Evolutionary conservation across 202 grass and related monocot genomes (phyloP), one percentile per base, ranked within the genome.

Genomic region (Bolboschoenoplectus hybrid): DNA sequence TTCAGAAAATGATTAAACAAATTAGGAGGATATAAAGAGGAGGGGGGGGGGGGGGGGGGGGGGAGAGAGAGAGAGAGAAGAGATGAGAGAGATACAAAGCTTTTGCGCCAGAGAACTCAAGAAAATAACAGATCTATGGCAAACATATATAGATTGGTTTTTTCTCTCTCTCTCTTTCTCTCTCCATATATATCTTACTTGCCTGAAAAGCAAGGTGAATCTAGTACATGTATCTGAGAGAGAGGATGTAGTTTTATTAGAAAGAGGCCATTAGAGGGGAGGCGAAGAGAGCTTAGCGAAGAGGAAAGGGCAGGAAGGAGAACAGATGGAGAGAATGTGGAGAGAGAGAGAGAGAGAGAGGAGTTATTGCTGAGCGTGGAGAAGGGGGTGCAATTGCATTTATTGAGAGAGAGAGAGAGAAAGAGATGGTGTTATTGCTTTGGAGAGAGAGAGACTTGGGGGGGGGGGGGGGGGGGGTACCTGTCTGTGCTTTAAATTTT

Each of bases 331-430:
- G 91, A 92, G 91, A 93, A 95, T 87, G 89, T 87, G 87, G 26
- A 26, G 26, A 26, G 26, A 26, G 26, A 26, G 26, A 26, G 88
- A 90, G 89, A 91, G 78, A 63, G 41, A 83, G 84, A 83, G 89
- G 89, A 97, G 90, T 97, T 91, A 94, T 91, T 97, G 94, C 87
- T 60, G 58, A 75, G 89, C 85, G 90, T 94, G 91, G 89, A 92
- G 92, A 87, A 92, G 85, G 80, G 75, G 94, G 90, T 94, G 92
- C 94, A 91, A 94, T 97, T 87, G 87, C 90, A 97, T 97, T 97
- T 97, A 97, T 92, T 88, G 94, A 88, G 87, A 88, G 58, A 80
- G 53, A 68, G 90, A 86, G 82, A 88, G 44, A 87, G 86, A 90
- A 84, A 89, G 82, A 88, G 82, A 71, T 88, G 87, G 72, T 85